Conservation (phyloP, 495 filamentous ascomycete species). For the Terfezia boudieri region DNA sequence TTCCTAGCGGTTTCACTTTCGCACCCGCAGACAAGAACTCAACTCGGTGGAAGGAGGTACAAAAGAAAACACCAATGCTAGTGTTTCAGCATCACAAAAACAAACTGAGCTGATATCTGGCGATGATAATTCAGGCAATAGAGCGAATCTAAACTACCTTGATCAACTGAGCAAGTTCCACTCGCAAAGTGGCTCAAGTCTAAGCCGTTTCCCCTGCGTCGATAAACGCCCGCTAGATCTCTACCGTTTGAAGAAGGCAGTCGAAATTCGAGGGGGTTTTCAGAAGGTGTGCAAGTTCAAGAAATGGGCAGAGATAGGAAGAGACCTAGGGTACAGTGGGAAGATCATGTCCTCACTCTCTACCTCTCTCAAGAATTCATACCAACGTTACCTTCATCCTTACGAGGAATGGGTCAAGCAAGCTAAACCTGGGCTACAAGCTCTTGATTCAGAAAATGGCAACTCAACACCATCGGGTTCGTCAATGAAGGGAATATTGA, state of each 20-base stretch:
- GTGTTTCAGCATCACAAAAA: constrained; percentile 19
- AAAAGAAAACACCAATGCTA: constrained; percentile 24
- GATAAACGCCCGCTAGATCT: constrained; percentile 95
- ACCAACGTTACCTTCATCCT: constrained; percentile 82
- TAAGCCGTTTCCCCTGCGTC: constrained; percentile 84
- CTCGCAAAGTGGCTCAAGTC: constrained; percentile 82
- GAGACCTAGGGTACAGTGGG: constrained; percentile 91
- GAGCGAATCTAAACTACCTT: constrained; percentile 86
- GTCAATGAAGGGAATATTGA: constrained; percentile 48
- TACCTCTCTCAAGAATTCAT: constrained; percentile 95
- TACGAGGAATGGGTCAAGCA: constrained; percentile 88
- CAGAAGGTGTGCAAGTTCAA: constrained; percentile 90
- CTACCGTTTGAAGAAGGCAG: constrained; percentile 89
- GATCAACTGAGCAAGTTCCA: constrained; percentile 92
- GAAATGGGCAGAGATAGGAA: constrained; percentile 97
- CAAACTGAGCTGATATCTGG: not conserved
- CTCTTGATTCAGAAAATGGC: constrained; percentile 85
- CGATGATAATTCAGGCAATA: constrained; percentile 41
- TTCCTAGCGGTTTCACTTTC: constrained; percentile 77
- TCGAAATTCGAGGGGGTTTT: constrained; percentile 82
- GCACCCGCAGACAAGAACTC: constrained; percentile 86
- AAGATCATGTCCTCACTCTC: constrained; percentile 99
- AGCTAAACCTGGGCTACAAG: constrained; percentile 92
- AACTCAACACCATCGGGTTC: constrained; percentile 80
- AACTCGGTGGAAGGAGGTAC: constrained; percentile 97